Evolutionary conservation across 2,329 filamentous ascomycete genomes (phyloP), one percentile per base, ranked within the genome.

Genomic region (Chrysosporium queenslandicum): DNA sequence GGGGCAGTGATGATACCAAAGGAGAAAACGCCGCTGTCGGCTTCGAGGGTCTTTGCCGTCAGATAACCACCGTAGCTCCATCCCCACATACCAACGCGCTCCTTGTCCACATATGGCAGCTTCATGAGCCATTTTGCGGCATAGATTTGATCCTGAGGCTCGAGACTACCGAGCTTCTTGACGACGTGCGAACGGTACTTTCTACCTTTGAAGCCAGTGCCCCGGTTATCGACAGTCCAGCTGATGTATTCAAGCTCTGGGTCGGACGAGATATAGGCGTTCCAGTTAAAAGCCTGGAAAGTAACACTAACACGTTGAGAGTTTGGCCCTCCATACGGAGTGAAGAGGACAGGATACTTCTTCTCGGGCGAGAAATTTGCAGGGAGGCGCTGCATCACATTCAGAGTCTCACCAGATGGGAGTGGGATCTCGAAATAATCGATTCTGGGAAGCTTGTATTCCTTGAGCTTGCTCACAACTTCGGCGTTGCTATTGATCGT

Each of bases 11-110:
- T 80, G 8, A 85, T 65, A 0, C 75, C 82, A 6, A 82, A 74
- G 0, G 78, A 76, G 64, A 86, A 85, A 14, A 76, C 75, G 1
- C 77, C 78, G 16, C 77, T 78, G 63, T 80, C 71, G 0, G 73
- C 70, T 61, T 86, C 83, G 6, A 86, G 70, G 0, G 83, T 81
- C 68, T 86, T 86, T 48, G 79, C 70, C 0, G 79, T 74, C 1
- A 86, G 72, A 59, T 82, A 86, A 1, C 82, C 83, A 11, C 83
- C 83, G 58, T 78, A 86, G 0, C 77, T 82, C 81, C 80, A 85
- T 1, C 83, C 83, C 71, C 78, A 85, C 61, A 86, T 85, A 37
- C 77, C 81, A 12, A 86, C 73, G 59, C 81, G 77, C 9, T 75
- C 64, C 1, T 68, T 64, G 60, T 86, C 78, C 53, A 85, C 73